Evolutionary conservation across 2,329 filamentous ascomycete species (phyloP), one percentile per base, ranked within the genome.

Genomic region (Furcasterigmium furcatum): DNA sequence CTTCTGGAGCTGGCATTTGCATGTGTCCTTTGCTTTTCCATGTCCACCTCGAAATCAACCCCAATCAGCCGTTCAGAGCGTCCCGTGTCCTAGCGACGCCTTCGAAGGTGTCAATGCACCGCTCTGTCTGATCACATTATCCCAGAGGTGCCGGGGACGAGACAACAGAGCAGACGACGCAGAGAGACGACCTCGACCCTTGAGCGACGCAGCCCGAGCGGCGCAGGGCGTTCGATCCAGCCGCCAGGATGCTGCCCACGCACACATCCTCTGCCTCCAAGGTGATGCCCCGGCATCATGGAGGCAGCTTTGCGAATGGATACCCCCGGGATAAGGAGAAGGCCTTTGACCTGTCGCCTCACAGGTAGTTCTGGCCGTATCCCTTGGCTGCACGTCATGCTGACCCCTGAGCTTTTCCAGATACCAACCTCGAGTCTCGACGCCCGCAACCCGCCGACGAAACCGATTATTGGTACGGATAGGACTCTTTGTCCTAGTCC

Each of bases 271-370:
- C 72, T 56, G 67, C 70, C 40, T 71, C 70, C 64, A 84, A 82
- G 73, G 87, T 86, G 82, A 91, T 94, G 83, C 88, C 92, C 65
- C 83, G 90, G 74, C 89, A 95, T 77, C 79, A 87, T 63, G 72
- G 74, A 50, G 72, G 73, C 67, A 85, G 85, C 66, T 92, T 87
- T 68, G 82, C 85, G 52, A 95, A 94, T 73, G 91, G 90, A 62
- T 91, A 91, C 66, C 86, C 87, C 52, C 79, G 84, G 53, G 80
- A 78, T 49, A 85, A 85, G 61, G 34, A 36, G n/a, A 36, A 36
- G 16, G 18, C 18, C 9, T 18, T 36, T 9, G 34, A 36, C 34
- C 34, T 20, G 9, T 90, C 88, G 56, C 88, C 90, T 56, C 90
- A 96, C 67, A 88, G 89, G 87, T 95, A 80, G 18, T 38, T 6